These are phyloP conservation scores for Solanum corneliomulleri DNA, from an alignment of 257 asterid genomes.

Conservation along the genomic window DNA sequence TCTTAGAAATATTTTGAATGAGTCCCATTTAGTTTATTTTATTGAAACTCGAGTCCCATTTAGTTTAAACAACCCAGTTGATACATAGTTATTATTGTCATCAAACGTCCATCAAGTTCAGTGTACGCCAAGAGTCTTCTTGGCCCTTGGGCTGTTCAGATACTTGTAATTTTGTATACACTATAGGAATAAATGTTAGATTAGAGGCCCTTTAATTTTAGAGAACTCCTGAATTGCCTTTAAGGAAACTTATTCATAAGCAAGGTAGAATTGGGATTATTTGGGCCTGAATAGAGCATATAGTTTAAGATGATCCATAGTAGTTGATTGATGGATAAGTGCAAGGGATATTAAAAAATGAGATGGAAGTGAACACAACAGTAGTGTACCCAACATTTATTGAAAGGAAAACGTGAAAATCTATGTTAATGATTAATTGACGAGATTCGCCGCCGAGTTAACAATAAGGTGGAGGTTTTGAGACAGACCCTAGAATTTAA, in stretches of 20 bases:
- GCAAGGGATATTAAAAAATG: not conserved
- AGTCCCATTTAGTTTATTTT: not conserved
- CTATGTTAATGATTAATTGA: not conserved
- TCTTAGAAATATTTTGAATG: not conserved
- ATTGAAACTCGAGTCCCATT: no score
- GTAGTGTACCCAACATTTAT: not conserved
- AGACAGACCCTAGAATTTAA: not conserved
- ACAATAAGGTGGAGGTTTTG: not conserved
- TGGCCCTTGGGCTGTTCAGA: not conserved
- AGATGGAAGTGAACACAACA: not conserved
- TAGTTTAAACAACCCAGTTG: not conserved
- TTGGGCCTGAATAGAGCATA: not conserved
- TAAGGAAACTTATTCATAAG: not conserved
- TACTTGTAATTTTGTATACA: not conserved
- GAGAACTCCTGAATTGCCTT: not conserved
- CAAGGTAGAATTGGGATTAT: not conserved
- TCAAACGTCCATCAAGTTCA: not conserved
- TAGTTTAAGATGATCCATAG: not conserved
- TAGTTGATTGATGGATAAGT: not conserved
- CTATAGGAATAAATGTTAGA: not conserved
- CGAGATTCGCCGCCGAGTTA: not conserved
- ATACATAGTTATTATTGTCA: not conserved
- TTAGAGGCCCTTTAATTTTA: not conserved
- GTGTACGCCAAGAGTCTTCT: not conserved
- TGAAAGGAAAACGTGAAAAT: not conserved